phyloP scores from a whole-genome alignment of 371 early-diverging fungal species.

The Synchytrium microbalum region DNA sequence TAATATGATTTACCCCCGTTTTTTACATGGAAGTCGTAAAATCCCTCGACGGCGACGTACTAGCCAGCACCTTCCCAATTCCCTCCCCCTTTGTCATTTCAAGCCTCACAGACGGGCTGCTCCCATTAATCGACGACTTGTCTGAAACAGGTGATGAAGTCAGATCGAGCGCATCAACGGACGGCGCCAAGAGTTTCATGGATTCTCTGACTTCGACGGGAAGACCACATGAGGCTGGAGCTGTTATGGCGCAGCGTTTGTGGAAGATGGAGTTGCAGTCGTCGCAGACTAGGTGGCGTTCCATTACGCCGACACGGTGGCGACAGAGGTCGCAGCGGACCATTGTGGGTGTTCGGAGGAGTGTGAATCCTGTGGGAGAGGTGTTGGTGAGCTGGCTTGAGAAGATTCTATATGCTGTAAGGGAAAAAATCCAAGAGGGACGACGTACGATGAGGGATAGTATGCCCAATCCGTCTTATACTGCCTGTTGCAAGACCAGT shows the following conservation, averaged over 20 bases:
- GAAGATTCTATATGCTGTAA: not conserved
- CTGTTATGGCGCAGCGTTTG: slow-evolving; percentile 12
- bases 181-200: too few species aligned
- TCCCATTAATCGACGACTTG: too few species aligned
- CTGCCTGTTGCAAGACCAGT: not conserved
- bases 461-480: not conserved
- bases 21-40: too few species aligned
- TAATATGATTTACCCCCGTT: too few species aligned
- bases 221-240: slow-evolving; percentile 22
- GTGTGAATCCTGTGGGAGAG: slow-evolving; percentile 19
- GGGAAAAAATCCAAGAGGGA: not conserved
- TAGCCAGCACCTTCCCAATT: too few species aligned
- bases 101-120: too few species aligned
- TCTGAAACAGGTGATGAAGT: too few species aligned
- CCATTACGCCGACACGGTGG: slow-evolving; percentile 12
- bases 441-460: not conserved
- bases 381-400: slow-evolving; percentile 10
- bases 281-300: slow-evolving; percentile 6
- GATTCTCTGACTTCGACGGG: slow-evolving; percentile 13
- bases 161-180: too few species aligned
- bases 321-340: slow-evolving; percentile 16
- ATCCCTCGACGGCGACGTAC: too few species aligned
- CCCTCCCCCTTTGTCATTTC: too few species aligned
- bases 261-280: slow-evolving; percentile 24
- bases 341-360: slow-evolving; percentile 12